Conservation (phyloP, 352 stramenopile genomes). For the Globisporangium apiculatum region DNA sequence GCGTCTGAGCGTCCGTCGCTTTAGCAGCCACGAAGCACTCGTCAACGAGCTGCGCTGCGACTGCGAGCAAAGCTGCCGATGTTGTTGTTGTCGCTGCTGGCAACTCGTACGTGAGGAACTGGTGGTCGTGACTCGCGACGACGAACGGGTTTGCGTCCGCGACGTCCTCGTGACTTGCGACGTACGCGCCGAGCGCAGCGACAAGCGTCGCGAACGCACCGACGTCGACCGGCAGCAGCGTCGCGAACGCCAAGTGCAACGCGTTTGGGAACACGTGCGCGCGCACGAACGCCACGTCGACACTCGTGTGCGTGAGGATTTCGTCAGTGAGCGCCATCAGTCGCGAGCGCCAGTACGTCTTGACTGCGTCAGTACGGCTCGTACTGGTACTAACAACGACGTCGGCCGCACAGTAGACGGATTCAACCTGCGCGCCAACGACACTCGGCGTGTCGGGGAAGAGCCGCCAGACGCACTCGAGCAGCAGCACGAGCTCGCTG, state of each 20-base stretch:
- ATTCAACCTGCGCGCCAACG: constrained; percentile 28
- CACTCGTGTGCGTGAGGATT: constrained; percentile 39
- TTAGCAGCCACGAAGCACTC: constrained; percentile 7
- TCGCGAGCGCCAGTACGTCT: constrained; percentile 41
- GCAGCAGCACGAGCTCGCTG: constrained; percentile 35
- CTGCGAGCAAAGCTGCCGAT: constrained; percentile 24
- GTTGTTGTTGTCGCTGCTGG: constrained; percentile 10
- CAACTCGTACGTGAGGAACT: constrained; percentile 21
- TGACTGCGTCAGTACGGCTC: constrained; percentile 7
- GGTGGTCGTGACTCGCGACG: constrained; percentile 28
- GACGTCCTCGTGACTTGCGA: constrained; percentile 40
- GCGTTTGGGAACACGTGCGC: constrained; percentile 50
- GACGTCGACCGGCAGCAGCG: constrained; percentile 29
- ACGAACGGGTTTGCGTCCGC: constrained; percentile 37
- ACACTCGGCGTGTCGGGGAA: constrained; percentile 34
- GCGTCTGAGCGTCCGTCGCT: constrained; percentile 1
- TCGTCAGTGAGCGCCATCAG: constrained; percentile 45
- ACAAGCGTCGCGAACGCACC: constrained; percentile 47
- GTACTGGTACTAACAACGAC: background rate
- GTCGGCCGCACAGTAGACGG: constrained; percentile 34
- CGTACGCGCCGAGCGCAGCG: constrained; percentile 42
- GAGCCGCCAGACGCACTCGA: constrained; percentile 64
- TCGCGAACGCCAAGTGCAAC: constrained; percentile 42
- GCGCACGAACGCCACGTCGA: constrained; percentile 45
- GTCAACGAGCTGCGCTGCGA: constrained; percentile 20